These are phyloP conservation scores for Teunomyces stri DNA, from an alignment of 805 yeast species.

Conservation along the genomic window DNA sequence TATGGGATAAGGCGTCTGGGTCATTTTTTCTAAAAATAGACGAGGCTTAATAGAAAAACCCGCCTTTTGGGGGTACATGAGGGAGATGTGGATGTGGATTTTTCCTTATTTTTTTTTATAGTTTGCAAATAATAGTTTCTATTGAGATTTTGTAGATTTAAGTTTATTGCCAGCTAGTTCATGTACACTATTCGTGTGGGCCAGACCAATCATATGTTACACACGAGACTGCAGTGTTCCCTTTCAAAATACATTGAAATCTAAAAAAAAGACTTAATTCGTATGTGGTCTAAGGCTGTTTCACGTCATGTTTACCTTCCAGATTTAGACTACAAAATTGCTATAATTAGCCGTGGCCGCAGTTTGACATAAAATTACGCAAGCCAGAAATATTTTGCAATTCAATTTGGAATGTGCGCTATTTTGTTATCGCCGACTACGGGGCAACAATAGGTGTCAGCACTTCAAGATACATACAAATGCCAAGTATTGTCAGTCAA, in stretches of 20 bases:
- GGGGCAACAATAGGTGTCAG: background rate
- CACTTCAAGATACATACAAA: too few species aligned
- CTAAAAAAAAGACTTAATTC: too few species aligned
- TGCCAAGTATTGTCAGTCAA: too few species aligned
- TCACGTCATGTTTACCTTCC: background rate
- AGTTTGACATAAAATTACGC: background rate
- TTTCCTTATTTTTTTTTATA: background rate
- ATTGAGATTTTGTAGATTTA: background rate
- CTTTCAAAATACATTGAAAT: too few species aligned
- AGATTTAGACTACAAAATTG: background rate
- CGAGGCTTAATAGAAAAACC: background rate
- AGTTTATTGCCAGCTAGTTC: background rate
- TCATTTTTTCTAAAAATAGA: conserved; percentile 1
- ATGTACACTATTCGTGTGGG: background rate
- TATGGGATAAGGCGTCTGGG: conserved; percentile 16
- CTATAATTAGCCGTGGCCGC: background rate
- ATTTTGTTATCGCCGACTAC: background rate
- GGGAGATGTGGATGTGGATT: background rate
- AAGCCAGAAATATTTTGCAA: background rate
- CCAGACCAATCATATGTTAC: too few species aligned
- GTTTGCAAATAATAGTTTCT: background rate
- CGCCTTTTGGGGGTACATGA: background rate
- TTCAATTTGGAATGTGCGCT: background rate
- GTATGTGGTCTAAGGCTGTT: background rate
- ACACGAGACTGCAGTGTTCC: too few species aligned